Evolutionary conservation across 2,329 filamentous ascomycete genomes (phyloP), one percentile per base, ranked within the genome.

Genomic region (Colletotrichum lindemuthianum): DNA sequence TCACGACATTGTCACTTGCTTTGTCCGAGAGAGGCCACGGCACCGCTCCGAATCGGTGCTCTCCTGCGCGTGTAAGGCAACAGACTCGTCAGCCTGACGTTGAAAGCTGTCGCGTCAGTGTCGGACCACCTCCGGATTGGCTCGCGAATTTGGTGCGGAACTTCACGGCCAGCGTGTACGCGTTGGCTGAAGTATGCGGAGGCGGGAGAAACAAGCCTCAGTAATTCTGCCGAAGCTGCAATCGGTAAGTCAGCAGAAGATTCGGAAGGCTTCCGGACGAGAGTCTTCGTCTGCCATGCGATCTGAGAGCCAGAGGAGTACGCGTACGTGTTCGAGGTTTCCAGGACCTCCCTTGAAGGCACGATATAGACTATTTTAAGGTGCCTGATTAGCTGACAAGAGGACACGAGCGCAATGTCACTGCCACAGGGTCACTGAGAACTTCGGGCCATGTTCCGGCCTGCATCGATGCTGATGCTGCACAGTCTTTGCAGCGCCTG

Each of bases 281-380:
- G 40, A 32, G 12, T 24, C 61, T 45, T 15, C 39, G 57, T 41
- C 12, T 57, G 33, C 24, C 12, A n/a, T n/a, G 34, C 39, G 57
- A 37, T 60, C 61, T 24, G 57, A 50, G 60, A 15, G 43, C 50
- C 51, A 45, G 39, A 54, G 44, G 61, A 65, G 57, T 65, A 65
- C 61, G 61, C 61, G 61, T 65, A 50, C 61, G 34, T 36, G 61
- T 65, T 65, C 57, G 61, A 65, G 50, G n/a, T 50, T 6, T 39
- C 61, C n/a, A 49, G 61, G 61, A 55, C n/a, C 12, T 50, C 45
- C 61, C 61, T 45, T 55, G 61, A 2, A 13, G 13, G n/a, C 24
- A 15, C 37, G 16, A 16, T 40, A 34, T 56, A 16, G 49, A 41
- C 34, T 54, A 60, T 13, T 50, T 44, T 36, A 47, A 55, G 50